Percentiles rank a stretch among this genome's conserved stretches.
Evolutionary conservation across 352 stramenopile genomes (phyloP).

Genomic region (Elongisporangium senticosum): DNA sequence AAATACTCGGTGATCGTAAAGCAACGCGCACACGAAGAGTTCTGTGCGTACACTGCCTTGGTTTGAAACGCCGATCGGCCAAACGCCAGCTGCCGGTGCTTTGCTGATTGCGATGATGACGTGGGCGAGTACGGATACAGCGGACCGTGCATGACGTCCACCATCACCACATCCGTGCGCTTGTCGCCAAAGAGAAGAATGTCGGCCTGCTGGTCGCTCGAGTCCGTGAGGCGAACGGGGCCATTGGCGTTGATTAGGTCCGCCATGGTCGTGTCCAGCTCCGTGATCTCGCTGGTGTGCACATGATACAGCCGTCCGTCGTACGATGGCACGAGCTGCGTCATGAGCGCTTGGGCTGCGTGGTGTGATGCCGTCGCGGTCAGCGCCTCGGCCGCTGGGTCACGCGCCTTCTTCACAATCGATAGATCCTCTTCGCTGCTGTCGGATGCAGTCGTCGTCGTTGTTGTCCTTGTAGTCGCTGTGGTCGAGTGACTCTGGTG

Average conservation of each 20-base stretch:
- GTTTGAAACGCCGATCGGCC: constrained; percentile 73
- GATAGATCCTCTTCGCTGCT: constrained; percentile 14
- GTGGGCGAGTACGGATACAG: constrained; percentile 27
- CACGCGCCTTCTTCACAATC: constrained; percentile 22
- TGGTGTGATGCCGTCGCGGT: constrained; percentile 11
- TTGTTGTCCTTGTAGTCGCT: constrained; percentile 7
- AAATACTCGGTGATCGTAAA: constrained; percentile 85
- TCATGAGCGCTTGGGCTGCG: constrained; percentile 26
- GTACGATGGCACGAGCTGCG: constrained; percentile 65
- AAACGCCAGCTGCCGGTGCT: constrained; percentile 41
- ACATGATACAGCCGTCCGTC: constrained; percentile 76
- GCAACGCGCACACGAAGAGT: constrained; percentile 54
- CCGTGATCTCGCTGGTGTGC: constrained; percentile 46
- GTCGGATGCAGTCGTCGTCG: constrained; percentile 1
- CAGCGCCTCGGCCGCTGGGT: constrained; percentile 13
- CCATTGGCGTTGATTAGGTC: constrained; percentile 74
- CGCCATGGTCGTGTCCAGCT: constrained; percentile 72
- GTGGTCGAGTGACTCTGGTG: background rate
- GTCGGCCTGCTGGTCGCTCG: constrained; percentile 21
- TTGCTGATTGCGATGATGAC: constrained; percentile 11
- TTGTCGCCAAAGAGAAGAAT: constrained; percentile 80
- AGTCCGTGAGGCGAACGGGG: constrained; percentile 43
- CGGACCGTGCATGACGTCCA: constrained; percentile 59
- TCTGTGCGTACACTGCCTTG: constrained; percentile 48
- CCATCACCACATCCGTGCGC: constrained; percentile 56